A percentile compares a stretch with the other conserved stretches of the same genome.
Conservation (phyloP, 78 protist species). For the Dictyostelium brefeldianum region DNA sequence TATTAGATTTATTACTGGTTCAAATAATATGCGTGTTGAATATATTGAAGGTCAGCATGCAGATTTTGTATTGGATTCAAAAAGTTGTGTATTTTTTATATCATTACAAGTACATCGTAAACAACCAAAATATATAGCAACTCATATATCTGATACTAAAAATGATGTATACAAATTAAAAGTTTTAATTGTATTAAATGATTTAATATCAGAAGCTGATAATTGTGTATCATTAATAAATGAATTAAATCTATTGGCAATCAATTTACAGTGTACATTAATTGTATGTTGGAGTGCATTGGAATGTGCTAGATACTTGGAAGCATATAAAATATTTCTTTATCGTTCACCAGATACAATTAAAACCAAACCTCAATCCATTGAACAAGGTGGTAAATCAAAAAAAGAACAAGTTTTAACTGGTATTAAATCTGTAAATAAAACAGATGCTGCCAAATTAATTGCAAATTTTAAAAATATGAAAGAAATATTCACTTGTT, state of each 20-base stretch:
- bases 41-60: background rate
- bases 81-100: background rate
- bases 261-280: background rate
- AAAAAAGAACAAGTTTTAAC: conserved; percentile 41
- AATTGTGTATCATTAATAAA: conserved; percentile 48
- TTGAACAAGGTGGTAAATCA: conserved; percentile 37
- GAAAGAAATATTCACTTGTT: conserved; percentile 6
- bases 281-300: conserved; percentile 35
- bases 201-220: conserved; percentile 11
- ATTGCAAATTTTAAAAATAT: conserved; percentile 28
- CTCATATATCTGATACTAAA: no score
- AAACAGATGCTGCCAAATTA: conserved; percentile 46
- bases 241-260: conserved; percentile 25
- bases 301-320: conserved; percentile 49
- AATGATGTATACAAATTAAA: background rate
- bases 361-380: background rate
- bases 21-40: background rate
- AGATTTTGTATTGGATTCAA: conserved; percentile 27
- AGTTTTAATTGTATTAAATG: background rate
- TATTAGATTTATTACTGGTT: background rate
- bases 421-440: conserved; percentile 28
- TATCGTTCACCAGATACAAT: conserved; percentile 15
- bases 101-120: conserved; percentile 36
- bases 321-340: conserved; percentile 7
- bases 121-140: background rate